A percentile compares a stretch with the other conserved stretches of the same genome.
These are phyloP conservation scores for Vitis vinifera DNA, from an alignment of 164 flowering plant species.

Conservation along the genomic window ASM3070453v1 NC_081820.1:27038501-27039000, in stretches of 20 bases:
- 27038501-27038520: too few species aligned
- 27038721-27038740: background rate
- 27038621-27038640: slow-evolving; percentile 31
- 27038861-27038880: slow-evolving; percentile 88
- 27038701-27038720: slow-evolving; percentile 64
- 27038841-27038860: slow-evolving; percentile 77
- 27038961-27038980: slow-evolving; percentile 80
- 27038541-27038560: too few species aligned
- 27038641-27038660: slow-evolving; percentile 52
- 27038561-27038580: too few species aligned
- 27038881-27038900: slow-evolving; percentile 87
- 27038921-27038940: slow-evolving; percentile 81
- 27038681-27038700: slow-evolving; percentile 82
- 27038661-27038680: slow-evolving; percentile 85
- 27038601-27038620: slow-evolving; percentile 24
- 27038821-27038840: slow-evolving; percentile 46
- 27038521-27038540: too few species aligned
- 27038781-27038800: slow-evolving; percentile 57
- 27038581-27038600: slow-evolving; percentile 33
- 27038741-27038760: background rate
- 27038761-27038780: background rate
- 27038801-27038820: slow-evolving; percentile 92
- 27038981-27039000: slow-evolving; percentile 51
- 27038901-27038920: slow-evolving; percentile 82
- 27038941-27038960: slow-evolving; percentile 90